Conservation (phyloP, 2,329 filamentous ascomycete genomes). For the Chlorencoelia australis region DNA sequence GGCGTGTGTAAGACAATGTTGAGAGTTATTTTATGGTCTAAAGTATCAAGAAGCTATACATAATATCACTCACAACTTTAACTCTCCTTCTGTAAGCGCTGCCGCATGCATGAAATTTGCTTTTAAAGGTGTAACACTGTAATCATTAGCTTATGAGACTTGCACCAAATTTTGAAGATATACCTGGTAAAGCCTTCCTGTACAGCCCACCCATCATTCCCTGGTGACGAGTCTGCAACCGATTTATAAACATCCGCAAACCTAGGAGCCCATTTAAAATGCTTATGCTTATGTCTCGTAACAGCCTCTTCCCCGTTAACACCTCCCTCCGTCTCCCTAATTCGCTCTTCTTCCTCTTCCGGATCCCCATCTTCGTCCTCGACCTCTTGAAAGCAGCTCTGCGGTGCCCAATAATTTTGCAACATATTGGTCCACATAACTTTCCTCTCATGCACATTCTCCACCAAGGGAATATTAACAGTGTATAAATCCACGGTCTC, state of each 20-base stretch:
- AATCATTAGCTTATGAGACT: conserved; percentile 12
- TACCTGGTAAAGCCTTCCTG: conserved; percentile 80
- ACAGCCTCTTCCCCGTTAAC: conserved; percentile 26
- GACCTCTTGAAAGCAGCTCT: conserved; percentile 77
- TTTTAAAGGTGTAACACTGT: conserved; percentile 77
- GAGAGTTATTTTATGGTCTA: conserved; percentile 5
- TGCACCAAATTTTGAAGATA: conserved; percentile 19
- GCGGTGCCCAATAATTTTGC: conserved; percentile 82
- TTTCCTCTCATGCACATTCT: conserved; percentile 60
- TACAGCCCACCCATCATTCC: conserved; percentile 90
- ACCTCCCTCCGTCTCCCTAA: conserved; percentile 53
- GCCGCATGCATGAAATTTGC: conserved; percentile 83
- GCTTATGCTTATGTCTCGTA: conserved; percentile 57
- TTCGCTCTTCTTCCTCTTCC: conserved; percentile 61
- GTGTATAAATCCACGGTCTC: conserved; percentile 71
- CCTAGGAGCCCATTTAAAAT: conserved; percentile 89
- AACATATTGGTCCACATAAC: conserved; percentile 78
- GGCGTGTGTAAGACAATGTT: conserved; percentile 7
- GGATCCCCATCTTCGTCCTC: conserved; percentile 53
- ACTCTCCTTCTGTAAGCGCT: conserved; percentile 55
- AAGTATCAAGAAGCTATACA: conserved; percentile 25
- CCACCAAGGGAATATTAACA: conserved; percentile 80
- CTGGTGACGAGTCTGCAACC: conserved; percentile 67
- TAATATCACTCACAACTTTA: conserved; percentile 67
- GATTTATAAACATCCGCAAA: conserved; percentile 82